Base-by-base conservation (phyloP, 2,329 filamentous ascomycete species). In the Penicillium sp. region DNA sequence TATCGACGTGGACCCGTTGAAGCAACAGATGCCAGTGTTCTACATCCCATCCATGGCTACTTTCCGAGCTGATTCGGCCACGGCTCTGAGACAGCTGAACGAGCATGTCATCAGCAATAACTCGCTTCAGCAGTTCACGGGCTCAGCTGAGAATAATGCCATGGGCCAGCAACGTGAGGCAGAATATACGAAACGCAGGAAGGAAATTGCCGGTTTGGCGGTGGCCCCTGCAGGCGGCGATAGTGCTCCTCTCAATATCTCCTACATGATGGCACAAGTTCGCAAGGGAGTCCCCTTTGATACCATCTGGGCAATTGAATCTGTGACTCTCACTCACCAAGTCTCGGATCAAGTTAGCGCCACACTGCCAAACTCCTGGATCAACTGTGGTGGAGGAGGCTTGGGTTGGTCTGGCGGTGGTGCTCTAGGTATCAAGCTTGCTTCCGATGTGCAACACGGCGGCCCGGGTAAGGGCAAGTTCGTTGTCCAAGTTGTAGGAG, bases 301-400 rank as follows among this genome's bases (percentile, higher is more conserved):
- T 67, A 91, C 91, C 0, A 90, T 94, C 62, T 94, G 86, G 80
- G 89, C 88, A 2, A 81, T 95, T 47, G 91, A 95, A 77, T 88
- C 91, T 0, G 91, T 95, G 0, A 95, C 91, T 0, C 87, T 91
- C 61, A 88, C 88, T 0, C 76, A 76, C 0, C 84, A 88, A 30
- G 87, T 93, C 0, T 83, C 86, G 28, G 90, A 95, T 67, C 90
- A 93, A 66, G 79, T 95, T 8, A 87, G 88, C 69, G 84, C 87
- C 2, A 88, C 84, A 0, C 72, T 87, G 0, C 91, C 91, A 0
- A 90, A 90, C 0, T 88, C 86, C 0, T 93, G 89, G 89, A 87
- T 94, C 70, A 93, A 93, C 74, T 93, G 91, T 72, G 91, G 91
- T 1, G 91, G 89, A 0, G 91, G 90, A 15, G 91, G 91, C 2